Evolutionary conservation across 768 basidiomycete species (phyloP).

Genomic region (Naganishia vishniacii): DNA sequence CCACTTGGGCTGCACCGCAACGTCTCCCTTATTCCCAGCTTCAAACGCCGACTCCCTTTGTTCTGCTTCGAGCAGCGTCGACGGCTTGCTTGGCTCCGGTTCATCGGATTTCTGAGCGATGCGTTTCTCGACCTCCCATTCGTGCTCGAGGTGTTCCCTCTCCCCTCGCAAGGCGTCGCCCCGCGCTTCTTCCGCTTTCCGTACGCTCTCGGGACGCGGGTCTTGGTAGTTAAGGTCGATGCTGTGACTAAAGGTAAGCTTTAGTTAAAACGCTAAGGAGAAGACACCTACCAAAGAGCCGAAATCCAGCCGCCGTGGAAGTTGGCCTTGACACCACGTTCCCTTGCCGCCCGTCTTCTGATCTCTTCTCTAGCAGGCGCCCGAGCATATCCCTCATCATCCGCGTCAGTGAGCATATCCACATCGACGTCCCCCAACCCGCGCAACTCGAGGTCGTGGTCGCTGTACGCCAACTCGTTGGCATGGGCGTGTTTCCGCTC

Average conservation of each 20-base stretch:
- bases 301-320: slow-evolving; percentile 44
- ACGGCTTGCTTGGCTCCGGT: slow-evolving; percentile 21
- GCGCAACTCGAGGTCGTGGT: slow-evolving; percentile 20
- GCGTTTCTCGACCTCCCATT: slow-evolving; percentile 9
- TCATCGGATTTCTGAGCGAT: slow-evolving; percentile 20
- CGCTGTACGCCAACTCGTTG: slow-evolving; percentile 31
- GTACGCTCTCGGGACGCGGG: slow-evolving; percentile 32
- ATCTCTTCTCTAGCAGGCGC: slow-evolving; percentile 38
- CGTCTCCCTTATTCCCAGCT: slow-evolving; percentile 23
- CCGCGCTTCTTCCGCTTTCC: slow-evolving; percentile 25
- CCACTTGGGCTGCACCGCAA: slow-evolving; percentile 36
- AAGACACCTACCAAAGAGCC: slow-evolving; percentile 39
- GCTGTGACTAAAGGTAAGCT: slow-evolving; percentile 23
- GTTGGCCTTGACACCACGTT: slow-evolving; percentile 38
- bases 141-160: slow-evolving; percentile 6
- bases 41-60: not conserved
- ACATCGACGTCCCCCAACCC: slow-evolving; percentile 44
- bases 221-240: slow-evolving; percentile 43
- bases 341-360: slow-evolving; percentile 38
- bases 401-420: slow-evolving; percentile 45
- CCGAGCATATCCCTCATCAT: slow-evolving; percentile 37
- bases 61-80: not conserved
- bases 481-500: slow-evolving; percentile 32
- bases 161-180: not conserved
- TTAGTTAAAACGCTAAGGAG: not conserved